Conservation (phyloP, 306 rosid species). For the Lathyrus tuberosus region DNA sequence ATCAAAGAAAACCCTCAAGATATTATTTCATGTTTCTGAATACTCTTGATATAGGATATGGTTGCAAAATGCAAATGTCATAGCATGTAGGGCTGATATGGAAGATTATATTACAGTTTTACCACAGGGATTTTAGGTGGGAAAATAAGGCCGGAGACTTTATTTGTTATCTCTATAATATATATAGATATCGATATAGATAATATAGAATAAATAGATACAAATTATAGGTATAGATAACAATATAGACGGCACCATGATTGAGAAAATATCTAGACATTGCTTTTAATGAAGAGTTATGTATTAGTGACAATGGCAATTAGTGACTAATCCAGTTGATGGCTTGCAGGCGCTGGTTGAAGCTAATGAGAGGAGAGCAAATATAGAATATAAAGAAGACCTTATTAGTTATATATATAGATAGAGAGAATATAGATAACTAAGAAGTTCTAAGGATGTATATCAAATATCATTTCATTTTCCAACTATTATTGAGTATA, state of each 20-base stretch:
- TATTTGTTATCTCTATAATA: too few relatives aligned
- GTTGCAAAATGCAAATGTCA: too few relatives aligned
- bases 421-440: neutral
- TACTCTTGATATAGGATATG: too few relatives aligned
- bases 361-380: neutral
- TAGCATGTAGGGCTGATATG: neutral
- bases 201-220: too few relatives aligned
- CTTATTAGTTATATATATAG: neutral
- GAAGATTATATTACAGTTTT: neutral
- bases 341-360: neutral
- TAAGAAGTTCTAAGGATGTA: slow-evolving; percentile 3
- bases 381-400: neutral
- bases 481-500: neutral
- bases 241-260: neutral
- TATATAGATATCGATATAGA: too few relatives aligned
- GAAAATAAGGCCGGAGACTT: neutral
- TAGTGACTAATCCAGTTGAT: neutral
- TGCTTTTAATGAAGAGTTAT: neutral
- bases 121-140: neutral
- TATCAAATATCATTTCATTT: neutral
- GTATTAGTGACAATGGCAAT: neutral
- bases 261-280: neutral
- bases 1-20: too few relatives aligned
- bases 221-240: too few relatives aligned
- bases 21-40: too few relatives aligned